A percentile compares a stretch with the other conserved stretches of the same genome.
Evolutionary conservation across 495 filamentous ascomycete species (phyloP).

Genomic region (Astrothelium macrocarpum): DNA sequence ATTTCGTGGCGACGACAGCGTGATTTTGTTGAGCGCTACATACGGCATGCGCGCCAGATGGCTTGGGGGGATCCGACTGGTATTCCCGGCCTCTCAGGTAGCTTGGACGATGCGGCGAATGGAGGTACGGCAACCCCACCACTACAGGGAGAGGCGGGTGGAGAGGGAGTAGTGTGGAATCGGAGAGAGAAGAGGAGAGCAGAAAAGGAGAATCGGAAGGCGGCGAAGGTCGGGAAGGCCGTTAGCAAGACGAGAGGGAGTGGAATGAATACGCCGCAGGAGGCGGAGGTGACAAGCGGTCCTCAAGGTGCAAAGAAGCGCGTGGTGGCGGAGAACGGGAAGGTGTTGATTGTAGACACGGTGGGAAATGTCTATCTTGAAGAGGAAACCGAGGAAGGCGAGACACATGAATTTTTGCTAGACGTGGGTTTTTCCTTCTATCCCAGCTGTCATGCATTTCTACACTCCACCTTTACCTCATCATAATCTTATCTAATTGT

Average conservation of each 20-base stretch:
- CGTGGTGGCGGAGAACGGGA: conserved; percentile 88
- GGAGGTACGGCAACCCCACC: conserved; percentile 32
- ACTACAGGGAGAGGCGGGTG: conserved; percentile 7
- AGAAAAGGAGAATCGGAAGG: conserved; percentile 70
- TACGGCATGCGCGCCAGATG: conserved; percentile 74
- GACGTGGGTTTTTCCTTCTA: conserved; percentile 46
- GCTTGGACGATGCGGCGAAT: conserved; percentile 27
- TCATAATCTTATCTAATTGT: background rate
- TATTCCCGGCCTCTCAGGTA: conserved; percentile 56
- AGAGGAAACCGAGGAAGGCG: conserved; percentile 77
- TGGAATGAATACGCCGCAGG: conserved; percentile 31
- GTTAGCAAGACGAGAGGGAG: conserved; percentile 37
- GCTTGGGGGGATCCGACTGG: conserved; percentile 78
- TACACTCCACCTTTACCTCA: background rate
- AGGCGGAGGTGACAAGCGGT: conserved; percentile 30
- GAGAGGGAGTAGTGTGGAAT: conserved; percentile 53
- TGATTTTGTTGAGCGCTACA: conserved; percentile 83
- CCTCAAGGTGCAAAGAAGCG: conserved; percentile 64
- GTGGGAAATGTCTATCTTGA: conserved; percentile 87
- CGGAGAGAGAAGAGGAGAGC: conserved; percentile 78
- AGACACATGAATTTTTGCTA: conserved; percentile 69
- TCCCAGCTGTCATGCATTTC: background rate
- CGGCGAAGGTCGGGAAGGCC: conserved; percentile 36
- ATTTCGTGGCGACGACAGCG: conserved; percentile 80
- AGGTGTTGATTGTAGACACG: conserved; percentile 85